Evolutionary conservation across 768 basidiomycete genomes (phyloP), one percentile per base, ranked within the genome.

Genomic region (Leccinum subtestaceum): DNA sequence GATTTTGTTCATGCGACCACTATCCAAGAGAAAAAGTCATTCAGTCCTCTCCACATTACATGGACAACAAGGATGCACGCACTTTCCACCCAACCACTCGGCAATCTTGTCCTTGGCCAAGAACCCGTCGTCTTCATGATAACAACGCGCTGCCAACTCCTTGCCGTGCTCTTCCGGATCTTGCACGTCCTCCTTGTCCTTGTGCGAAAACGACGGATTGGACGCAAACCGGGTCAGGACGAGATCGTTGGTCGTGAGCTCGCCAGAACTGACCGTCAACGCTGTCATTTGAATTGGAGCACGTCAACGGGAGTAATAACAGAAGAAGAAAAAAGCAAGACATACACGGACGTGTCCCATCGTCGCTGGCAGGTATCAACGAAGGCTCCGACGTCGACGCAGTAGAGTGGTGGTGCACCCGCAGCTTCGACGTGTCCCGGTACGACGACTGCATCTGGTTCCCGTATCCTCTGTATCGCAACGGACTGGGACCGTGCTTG

Each of bases 41-140:
- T 31, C 27, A 53, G 19, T 25, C 29, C 46, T 4, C 13, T 47
- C 29, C 40, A 1, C 48, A 47, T 15, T 11, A 9, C 38, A 47
- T 43, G 54, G 40, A 61, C 53, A 62, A 50, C 34, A 45, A 43
- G 23, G 11, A 46, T 45, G n/a, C 8, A 88, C 95, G 77, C 65
- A 98, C 95, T 83, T 76, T 70, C 93, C 89, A 65, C 97, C 97
- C 43, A 99, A 80, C 88, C 93, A 99, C 72, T 97, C 94, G 1
- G 96, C 95, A 65, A 98, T 93, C 77, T 95, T 96, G 67, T 95
- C 94, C 68, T 87, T 60, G 29, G 55, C 78, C 65, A 95, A 72
- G 70, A 95, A 95, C 15, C 80, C 81, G 64, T 89, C 89, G 66
- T 98, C 93, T 65, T 95, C 93, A 32, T 84, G 81, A 83, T 91